Conservation (phyloP, 768 basidiomycete genomes). For the Leccinellum albellum region DNA sequence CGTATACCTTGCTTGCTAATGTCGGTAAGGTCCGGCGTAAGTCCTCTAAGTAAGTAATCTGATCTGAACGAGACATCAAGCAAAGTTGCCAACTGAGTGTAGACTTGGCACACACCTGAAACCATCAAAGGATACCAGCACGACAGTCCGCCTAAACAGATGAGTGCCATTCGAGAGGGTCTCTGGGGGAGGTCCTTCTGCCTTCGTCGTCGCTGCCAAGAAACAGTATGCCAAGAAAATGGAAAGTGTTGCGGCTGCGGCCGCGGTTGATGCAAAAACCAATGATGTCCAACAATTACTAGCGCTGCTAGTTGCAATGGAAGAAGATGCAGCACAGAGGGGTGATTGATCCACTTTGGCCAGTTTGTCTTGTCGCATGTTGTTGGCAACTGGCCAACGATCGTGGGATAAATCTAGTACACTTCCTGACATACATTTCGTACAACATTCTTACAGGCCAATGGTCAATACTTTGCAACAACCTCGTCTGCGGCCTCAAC, state of each 20-base stretch:
- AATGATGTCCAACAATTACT: background rate
- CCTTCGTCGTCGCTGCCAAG: background rate
- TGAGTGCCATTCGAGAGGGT: constrained; percentile 68
- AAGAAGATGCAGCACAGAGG: background rate
- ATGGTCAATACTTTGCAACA: constrained; percentile 20
- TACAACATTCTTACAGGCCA: background rate
- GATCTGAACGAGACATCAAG: constrained; percentile 38
- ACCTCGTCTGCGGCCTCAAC: constrained; percentile 50
- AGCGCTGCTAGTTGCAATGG: no score
- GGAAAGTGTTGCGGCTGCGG: background rate
- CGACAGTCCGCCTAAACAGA: constrained; percentile 67
- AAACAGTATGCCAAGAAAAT: constrained; percentile 4
- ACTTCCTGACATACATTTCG: background rate
- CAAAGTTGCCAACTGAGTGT: background rate
- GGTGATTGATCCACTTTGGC: background rate
- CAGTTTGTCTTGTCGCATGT: background rate
- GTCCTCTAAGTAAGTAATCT: constrained; percentile 74
- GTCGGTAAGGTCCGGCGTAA: constrained; percentile 73
- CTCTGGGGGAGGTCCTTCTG: background rate
- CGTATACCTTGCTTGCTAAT: constrained; percentile 74
- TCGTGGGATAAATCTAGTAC: background rate
- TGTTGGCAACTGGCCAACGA: background rate
- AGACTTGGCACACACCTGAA: constrained; percentile 28
- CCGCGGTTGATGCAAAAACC: constrained; percentile 1
- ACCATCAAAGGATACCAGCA: constrained; percentile 87